Evolutionary conservation across 225 moss, liverwort and hornwort species (phyloP).

Genomic region (Marchantia paleacea): DNA sequence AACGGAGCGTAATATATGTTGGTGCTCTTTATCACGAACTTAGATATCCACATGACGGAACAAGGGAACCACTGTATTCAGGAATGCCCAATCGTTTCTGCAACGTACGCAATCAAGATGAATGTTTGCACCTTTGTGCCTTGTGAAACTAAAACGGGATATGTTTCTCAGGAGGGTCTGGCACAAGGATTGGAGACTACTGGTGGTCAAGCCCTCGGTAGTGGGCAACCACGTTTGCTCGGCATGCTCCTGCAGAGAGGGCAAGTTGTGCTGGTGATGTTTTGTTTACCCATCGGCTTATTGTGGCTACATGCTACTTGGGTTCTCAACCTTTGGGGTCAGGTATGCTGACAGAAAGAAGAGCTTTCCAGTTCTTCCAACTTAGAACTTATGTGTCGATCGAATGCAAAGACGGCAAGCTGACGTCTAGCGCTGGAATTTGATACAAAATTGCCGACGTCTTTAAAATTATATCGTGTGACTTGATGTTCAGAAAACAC

Average conservation of each 20-base stretch:
- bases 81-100: not conserved
- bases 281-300: slow-evolving; percentile 36
- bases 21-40: no score
- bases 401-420: not conserved
- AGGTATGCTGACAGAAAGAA: slow-evolving; percentile 22
- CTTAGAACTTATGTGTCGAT: not conserved
- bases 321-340: slow-evolving; percentile 43
- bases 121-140: not conserved
- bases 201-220: slow-evolving; percentile 50
- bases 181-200: slow-evolving; percentile 46
- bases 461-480: no score
- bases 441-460: no score
- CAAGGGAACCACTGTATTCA: no score
- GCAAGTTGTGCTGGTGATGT: slow-evolving; percentile 36
- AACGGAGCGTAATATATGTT: no score
- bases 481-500: no score
- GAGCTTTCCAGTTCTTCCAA: not conserved
- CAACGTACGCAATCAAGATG: not conserved
- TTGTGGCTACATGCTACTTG: slow-evolving; percentile 34
- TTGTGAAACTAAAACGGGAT: not conserved
- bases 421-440: not conserved
- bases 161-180: slow-evolving; percentile 37
- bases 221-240: slow-evolving; percentile 35
- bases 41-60: no score
- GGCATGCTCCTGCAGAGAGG: slow-evolving; percentile 46